Evolutionary conservation across 164 flowering plant species (phyloP), one percentile per base, ranked within the genome.

Genomic region (Piper betle): DNA sequence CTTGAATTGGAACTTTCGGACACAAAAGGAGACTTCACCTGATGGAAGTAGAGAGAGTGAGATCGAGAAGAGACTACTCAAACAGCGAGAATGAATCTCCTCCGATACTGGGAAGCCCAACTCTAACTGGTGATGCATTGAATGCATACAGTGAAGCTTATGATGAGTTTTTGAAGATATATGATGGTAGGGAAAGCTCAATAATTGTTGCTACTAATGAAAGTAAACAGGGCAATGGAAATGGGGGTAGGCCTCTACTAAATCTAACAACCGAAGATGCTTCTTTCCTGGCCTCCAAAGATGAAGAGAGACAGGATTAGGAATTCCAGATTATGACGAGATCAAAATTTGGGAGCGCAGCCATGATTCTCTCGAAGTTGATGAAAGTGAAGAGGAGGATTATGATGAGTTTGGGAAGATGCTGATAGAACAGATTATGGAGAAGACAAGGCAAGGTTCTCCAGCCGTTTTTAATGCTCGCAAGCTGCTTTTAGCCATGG

Each of bases 1-100:
- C 95, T 92, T 6, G 95, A 92, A 71, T 57, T 73, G 11, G 92
- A 85, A 42, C 87, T 91, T 12, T 64, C 73, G 16, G 77, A 77
- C 62, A 83, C 85, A 71, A 79, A 64, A 79, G 65, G 64, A 76
- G 75, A 71, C 56, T 78, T 20, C 70, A 60, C 20, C 50, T 41
- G 48, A 18, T 76, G 80, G 87, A 80, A 64, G 63, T 74, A 7
- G 74, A 77, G 61, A 62, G 57, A 42, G 41, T 37, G 19, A 68
- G 37, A 37, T 74, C 72, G 15, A 57, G 59, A 63, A 70, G 69
- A 33, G 68, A 70, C 10, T 69, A 63, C 62, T 68, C 80, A 6
- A 68, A 65, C 63, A 68, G 68, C 39, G 75, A 68, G 58, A 37
- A 37, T 17, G 69, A 67, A 67, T 68, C 73, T 19, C 71, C 74